Evolutionary conservation across 1,139 yeast species (phyloP), one percentile per base, ranked within the genome.

Genomic region (Torulaspora globosa): DNA sequence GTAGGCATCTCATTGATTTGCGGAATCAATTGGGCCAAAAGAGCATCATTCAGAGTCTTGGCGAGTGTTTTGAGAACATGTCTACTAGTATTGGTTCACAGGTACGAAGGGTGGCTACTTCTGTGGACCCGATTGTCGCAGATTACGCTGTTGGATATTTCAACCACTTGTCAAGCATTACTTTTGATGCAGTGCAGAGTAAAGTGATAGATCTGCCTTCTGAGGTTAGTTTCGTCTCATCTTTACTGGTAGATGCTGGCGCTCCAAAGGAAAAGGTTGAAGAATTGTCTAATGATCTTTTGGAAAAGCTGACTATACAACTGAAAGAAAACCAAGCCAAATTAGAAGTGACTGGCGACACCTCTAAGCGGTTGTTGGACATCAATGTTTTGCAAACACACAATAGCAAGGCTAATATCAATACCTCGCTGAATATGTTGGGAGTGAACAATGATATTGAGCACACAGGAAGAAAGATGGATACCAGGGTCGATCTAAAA

Each of bases 401-500:
- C 58, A 83, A 70, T 43, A 65, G 58, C 47, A 70, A 83, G 63
- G 76, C 90, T 66, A 88, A 84, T 58, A 76, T 83, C 56, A 83
- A 83, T 60, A 73, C 85, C 1, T 80, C 89, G 3, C 70, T 84
- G 56, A 87, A 86, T 18, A 67, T 85, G 62, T 69, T 87, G 43
- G 86, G 84, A 57, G 89, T 89, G 21, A 77, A 84, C 23, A 78
- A 79, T 51, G 96, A 89, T 62, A 83, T 92, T 56, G 97, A 90
- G 52, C 94, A 90, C 55, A 76, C 95, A 1, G 96, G 97, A 42
- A 78, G 96, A 69, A 82, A 84, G 59, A 84, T 89, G 72, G 97
- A 92, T 66, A 82, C 94, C 47, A 80, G 95, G 63, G 99, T 92
- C 41, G 98, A 92, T 67, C 85, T 84, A 74, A 90, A 89, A 80